phyloP scores from a whole-genome alignment of 257 asterid species.

The Fraxinus quadrangulata region DNA sequence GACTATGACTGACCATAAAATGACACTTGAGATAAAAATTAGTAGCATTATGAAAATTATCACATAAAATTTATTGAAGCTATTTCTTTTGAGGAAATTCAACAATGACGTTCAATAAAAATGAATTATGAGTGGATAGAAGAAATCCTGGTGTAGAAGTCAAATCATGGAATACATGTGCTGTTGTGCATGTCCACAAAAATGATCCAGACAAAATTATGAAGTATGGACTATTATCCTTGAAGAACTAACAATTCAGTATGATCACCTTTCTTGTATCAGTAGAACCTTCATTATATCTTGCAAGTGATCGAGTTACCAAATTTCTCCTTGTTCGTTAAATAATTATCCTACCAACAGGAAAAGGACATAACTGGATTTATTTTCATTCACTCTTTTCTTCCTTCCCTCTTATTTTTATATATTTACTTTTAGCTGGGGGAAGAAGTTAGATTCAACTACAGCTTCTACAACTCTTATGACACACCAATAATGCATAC shows the following conservation, averaged over 20 bases:
- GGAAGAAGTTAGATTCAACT: background rate
- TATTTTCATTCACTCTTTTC: background rate
- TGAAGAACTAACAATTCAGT: constrained; percentile 15
- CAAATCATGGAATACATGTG: constrained; percentile 6
- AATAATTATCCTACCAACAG: constrained; percentile 13
- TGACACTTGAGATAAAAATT: constrained; percentile 22
- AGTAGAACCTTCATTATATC: constrained; percentile 16
- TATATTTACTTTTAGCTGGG: background rate
- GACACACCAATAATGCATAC: constrained; percentile 6
- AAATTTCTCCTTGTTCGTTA: background rate
- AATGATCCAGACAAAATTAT: background rate
- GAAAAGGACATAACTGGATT: constrained; percentile 1
- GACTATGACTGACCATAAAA: constrained; percentile 14
- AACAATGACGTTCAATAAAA: background rate
- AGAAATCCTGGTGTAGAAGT: constrained; percentile 11
- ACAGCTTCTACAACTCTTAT: background rate
- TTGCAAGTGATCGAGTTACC: background rate
- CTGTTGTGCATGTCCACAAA: background rate
- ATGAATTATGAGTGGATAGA: background rate
- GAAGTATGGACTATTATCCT: constrained; percentile 10
- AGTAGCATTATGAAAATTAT: constrained; percentile 5
- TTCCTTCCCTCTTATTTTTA: too few relatives aligned
- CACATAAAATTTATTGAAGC: constrained; percentile 12
- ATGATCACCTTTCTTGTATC: constrained; percentile 9
- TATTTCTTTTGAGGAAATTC: constrained; percentile 3